Conservation (phyloP, 495 filamentous ascomycete genomes). For the Aspergillus kassunensis region DNA sequence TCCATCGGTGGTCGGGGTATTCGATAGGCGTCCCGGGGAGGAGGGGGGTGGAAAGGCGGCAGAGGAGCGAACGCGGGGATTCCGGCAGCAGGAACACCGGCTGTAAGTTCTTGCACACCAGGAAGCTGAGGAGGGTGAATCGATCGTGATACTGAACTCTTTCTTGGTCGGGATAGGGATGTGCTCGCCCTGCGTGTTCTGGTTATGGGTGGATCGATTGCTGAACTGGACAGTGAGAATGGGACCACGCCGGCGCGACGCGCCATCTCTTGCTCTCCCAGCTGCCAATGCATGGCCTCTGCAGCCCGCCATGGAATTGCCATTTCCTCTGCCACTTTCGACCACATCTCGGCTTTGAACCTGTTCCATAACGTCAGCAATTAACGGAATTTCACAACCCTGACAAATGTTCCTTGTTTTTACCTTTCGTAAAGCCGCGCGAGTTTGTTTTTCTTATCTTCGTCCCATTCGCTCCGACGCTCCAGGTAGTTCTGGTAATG, state of each 20-base stretch:
- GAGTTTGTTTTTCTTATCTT: constrained; percentile 95
- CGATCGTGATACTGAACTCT: constrained; percentile 36
- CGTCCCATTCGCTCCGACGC: constrained; percentile 85
- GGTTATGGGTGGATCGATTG: constrained; percentile 51
- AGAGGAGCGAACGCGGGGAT: constrained; percentile 43
- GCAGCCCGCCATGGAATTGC: constrained; percentile 93
- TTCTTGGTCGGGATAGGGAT: constrained; percentile 41
- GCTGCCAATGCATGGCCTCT: constrained; percentile 97
- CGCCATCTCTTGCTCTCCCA: constrained; percentile 91
- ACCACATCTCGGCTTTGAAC: constrained; percentile 98
- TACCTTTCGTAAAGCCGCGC: constrained; percentile 95
- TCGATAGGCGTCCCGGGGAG: constrained; percentile 38
- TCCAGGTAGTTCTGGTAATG: constrained; percentile 99
- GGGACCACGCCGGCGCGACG: constrained; percentile 79
- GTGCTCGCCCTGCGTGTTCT: constrained; percentile 45
- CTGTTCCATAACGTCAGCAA: constrained; percentile 41
- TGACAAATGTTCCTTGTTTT: neutral
- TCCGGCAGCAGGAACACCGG: constrained; percentile 21
- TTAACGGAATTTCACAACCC: neutral
- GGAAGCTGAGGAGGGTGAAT: constrained; percentile 37
- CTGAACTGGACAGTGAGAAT: constrained; percentile 63
- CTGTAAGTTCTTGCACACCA: constrained; percentile 44
- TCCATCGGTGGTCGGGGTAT: constrained; percentile 30
- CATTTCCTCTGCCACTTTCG: constrained; percentile 89
- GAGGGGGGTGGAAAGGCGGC: constrained; percentile 30